Evolutionary conservation across 129 eudicot genomes (phyloP), one percentile per base, ranked within the genome.

Genomic region (Heracleum sosnowskyi): DNA sequence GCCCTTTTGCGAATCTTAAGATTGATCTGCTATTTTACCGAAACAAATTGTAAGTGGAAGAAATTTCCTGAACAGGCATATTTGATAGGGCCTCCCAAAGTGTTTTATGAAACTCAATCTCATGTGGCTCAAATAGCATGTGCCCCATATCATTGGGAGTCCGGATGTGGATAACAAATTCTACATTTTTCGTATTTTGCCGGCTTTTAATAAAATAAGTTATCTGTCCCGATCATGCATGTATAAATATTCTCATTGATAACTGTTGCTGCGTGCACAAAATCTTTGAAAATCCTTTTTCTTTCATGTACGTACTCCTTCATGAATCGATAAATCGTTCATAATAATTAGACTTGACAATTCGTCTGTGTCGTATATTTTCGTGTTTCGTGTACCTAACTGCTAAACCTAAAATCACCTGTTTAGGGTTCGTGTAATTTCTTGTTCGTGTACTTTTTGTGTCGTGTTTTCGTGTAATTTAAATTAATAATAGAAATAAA

Each of bases 211-310:
- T 57, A 57, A 57, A 24, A 57, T 57, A 57, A 24, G 31, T 57
- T 57, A 57, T 57, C 64, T 57, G 64, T 57, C 64, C 31, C 64
- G 29, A 57, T 57, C 64, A 57, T 57, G 64, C 64, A 57, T 24
- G 64, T 57, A 57, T 57, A n/a, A 57, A 8, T 57, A 24, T 57
- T 57, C 64, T 57, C 31, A 57, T 57, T 57, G 64, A 57, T 57
- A 24, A 57, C 15, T 57, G 64, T 57, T 57, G 64, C 31, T 57
- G 15, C 31, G 31, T 24, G 64, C 64, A 57, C 64, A 57, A n/a
- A 24, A 57, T 57, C 64, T 57, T 57, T 24, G 64, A 57, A 57
- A 57, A 57, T 57, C 64, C 31, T 57, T 57, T 57, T 49, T 5
- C n/a, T n/a, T 53, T 57, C 64, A 57, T 57, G 2, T 2, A 24